Evolutionary conservation across 305 asterid genomes (phyloP).

Genomic region (Fraxinus xanthoxyloides): DNA sequence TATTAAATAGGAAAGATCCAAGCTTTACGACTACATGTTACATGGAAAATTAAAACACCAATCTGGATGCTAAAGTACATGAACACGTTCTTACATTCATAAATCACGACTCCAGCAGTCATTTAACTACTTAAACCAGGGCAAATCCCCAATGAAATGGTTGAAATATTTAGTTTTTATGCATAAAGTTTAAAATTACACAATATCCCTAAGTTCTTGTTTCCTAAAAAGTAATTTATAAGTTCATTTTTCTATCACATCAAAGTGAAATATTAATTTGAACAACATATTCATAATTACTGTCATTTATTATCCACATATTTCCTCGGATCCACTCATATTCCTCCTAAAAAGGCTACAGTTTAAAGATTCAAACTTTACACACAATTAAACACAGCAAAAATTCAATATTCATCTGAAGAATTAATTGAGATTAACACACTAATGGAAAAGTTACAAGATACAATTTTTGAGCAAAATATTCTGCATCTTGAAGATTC

Average conservation of each 20-base stretch:
- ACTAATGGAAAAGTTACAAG: not conserved
- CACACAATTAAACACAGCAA: not conserved
- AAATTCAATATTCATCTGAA: not conserved
- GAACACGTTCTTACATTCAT: not conserved
- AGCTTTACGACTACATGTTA: no score
- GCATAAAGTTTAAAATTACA: constrained; percentile 3
- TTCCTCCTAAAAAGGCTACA: not conserved
- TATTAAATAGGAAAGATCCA: not conserved
- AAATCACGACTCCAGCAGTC: not conserved
- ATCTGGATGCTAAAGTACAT: not conserved
- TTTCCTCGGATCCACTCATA: not conserved
- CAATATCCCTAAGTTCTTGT: not conserved
- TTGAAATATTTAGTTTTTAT: not conserved
- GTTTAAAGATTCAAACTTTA: not conserved
- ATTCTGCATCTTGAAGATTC: not conserved
- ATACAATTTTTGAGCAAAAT: constrained; percentile 1
- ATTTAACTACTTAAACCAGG: constrained; percentile 8
- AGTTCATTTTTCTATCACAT: not conserved
- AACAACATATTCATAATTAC: not conserved
- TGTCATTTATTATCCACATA: not conserved
- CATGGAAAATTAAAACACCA: not conserved
- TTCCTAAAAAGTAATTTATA: not conserved
- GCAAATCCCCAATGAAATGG: not conserved
- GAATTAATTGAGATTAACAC: not conserved
- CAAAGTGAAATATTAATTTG: not conserved